Evolutionary conservation across 2,329 filamentous ascomycete genomes (phyloP), one percentile per base, ranked within the genome.

Genomic region (Hymenoscyphus scutula): DNA sequence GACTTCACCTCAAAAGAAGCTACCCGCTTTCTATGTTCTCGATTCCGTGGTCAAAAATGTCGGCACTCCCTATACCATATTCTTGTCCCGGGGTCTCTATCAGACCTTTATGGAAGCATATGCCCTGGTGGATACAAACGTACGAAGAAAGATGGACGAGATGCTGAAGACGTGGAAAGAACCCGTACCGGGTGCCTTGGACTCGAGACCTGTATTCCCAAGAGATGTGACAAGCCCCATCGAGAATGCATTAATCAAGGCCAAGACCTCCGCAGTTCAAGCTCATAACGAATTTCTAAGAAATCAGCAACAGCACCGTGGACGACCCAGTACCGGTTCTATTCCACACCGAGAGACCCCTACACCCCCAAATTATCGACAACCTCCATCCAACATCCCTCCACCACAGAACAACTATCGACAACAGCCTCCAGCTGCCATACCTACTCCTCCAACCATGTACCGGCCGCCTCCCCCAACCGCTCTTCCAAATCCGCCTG

Each of bases 21-120:
- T 99, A 2, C 93, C 95, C 19, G 92, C 95, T n/a, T 83, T 99
- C 30, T 99, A 98, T 78, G 91, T 99, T 68, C 88, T 99, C 73
- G 95, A 99, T 78, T 98, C 94, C 17, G 94, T 99, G 65, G 93
- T 96, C 74, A 99, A 99, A 78, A 98, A 99, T 80, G 92, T 99
- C 65, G 95, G 95, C 65, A 97, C 94, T 0, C 95, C 95, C 7
- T 99, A 99, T 77, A 98, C 94, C 0, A 83, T 98, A 13, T 98
- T 97, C 76, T 90, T 99, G 68, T 92, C 93, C 59, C 89, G 91
- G 48, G 94, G 94, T 73, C 85, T 99, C 45, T 98, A 94, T 77
- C 86, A 89, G 70, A 98, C 92, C 4, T 99, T 97, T 74, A 97
- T 98, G 92, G 91, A 96, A 72, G 91, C 95, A 41, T 99, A 98